phyloP scores from a whole-genome alignment of 2,329 filamentous ascomycete species.

The Fusarium scirpi region DNA sequence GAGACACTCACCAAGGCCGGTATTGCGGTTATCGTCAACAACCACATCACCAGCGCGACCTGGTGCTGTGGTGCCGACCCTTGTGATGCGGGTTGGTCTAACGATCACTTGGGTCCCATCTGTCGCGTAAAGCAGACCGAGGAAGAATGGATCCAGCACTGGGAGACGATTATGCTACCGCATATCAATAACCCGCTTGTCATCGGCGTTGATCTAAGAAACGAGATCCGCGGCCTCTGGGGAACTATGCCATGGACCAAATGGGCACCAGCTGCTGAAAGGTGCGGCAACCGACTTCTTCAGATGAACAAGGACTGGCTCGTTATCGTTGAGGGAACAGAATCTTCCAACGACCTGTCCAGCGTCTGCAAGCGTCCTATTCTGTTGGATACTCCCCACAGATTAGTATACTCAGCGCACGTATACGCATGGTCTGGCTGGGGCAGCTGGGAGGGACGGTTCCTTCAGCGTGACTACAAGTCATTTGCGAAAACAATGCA shows the following conservation, averaged over 20 bases:
- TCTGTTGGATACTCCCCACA: conserved; percentile 64
- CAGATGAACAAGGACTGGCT: conserved; percentile 72
- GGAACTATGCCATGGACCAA: conserved; percentile 75
- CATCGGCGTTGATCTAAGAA: conserved; percentile 74
- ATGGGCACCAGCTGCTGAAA: conserved; percentile 74
- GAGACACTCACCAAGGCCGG: conserved; percentile 70
- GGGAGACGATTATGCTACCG: conserved; percentile 72
- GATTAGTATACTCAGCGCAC: conserved; percentile 75
- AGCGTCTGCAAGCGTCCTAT: conserved; percentile 68
- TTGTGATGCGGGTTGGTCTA: conserved; percentile 75
- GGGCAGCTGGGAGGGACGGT: conserved; percentile 71
- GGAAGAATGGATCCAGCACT: conserved; percentile 74
- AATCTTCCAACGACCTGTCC: conserved; percentile 73
- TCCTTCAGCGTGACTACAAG: conserved; percentile 69
- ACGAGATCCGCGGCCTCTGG: conserved; percentile 77
- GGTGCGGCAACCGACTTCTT: conserved; percentile 70
- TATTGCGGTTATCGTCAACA: conserved; percentile 74
- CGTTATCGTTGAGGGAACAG: conserved; percentile 75
- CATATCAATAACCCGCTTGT: conserved; percentile 70
- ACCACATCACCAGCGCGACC: conserved; percentile 76
- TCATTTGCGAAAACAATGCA: conserved; percentile 74
- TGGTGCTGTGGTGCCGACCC: conserved; percentile 78
- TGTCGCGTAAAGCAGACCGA: conserved; percentile 73
- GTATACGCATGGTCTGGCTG: conserved; percentile 79
- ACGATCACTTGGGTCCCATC: conserved; percentile 70